These are phyloP conservation scores for Ganoderma leucocontextum DNA, from an alignment of 1,284 basidiomycete species.

Conservation along the genomic window DNA sequence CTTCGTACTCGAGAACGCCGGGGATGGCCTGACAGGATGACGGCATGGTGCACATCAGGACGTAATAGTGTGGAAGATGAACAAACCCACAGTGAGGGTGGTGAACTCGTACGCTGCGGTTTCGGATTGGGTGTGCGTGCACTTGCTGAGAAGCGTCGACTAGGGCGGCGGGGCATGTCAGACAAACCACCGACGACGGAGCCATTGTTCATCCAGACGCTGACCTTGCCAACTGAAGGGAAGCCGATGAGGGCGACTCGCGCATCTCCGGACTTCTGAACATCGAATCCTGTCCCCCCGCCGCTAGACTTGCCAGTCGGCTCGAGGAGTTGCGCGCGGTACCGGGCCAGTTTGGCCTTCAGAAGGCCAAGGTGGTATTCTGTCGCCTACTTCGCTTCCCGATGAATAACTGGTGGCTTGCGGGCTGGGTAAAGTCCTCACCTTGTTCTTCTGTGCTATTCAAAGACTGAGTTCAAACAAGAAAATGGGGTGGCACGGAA, in stretches of 20 bases:
- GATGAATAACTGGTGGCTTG: conserved; percentile 17
- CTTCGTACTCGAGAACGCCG: conserved; percentile 93
- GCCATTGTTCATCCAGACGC: conserved; percentile 19
- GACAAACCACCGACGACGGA: not conserved
- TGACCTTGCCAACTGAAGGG: conserved; percentile 91
- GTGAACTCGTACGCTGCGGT: conserved; percentile 97
- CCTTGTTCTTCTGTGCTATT: conserved; percentile 92
- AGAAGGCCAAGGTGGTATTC: conserved; percentile 91
- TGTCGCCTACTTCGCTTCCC: conserved; percentile 69
- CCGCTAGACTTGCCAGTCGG: conserved; percentile 84
- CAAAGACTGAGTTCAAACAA: conserved; percentile 22
- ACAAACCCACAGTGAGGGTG: conserved; percentile 78
- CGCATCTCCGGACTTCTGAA: conserved; percentile 94
- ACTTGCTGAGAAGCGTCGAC: conserved; percentile 92
- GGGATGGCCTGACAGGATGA: conserved; percentile 78
- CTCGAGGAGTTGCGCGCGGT: conserved; percentile 90
- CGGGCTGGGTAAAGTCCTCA: conserved; percentile 36
- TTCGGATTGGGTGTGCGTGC: conserved; percentile 90
- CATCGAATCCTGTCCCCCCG: conserved; percentile 90
- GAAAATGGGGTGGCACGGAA: conserved; percentile 13
- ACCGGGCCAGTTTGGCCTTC: conserved; percentile 92
- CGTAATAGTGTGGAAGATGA: conserved; percentile 9
- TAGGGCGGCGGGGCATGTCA: conserved; percentile 41
- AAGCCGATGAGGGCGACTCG: conserved; percentile 94
- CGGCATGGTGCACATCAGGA: conserved; percentile 11